Percentiles rank a stretch among this genome's conserved stretches.
Evolutionary conservation across 208 protist species (phyloP).

Genomic region (Acanthamoeba culbertsoni): DNA sequence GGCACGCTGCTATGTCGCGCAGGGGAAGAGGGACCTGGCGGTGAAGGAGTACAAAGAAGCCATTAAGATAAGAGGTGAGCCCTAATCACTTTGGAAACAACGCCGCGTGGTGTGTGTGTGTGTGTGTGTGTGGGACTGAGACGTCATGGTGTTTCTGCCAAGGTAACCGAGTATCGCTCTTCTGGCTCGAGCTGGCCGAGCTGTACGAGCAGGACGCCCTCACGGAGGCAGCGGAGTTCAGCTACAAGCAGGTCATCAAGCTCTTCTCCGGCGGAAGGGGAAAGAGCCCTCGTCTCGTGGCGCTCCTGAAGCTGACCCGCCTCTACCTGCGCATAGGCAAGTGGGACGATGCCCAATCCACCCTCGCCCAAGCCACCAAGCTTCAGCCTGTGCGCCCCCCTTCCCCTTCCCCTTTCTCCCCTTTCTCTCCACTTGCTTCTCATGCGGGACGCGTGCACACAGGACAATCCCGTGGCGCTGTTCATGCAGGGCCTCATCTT

Average conservation of each 20-base stretch:
- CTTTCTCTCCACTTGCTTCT: neutral
- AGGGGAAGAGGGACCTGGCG: neutral
- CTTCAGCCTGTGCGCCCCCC: neutral
- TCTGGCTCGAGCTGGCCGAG: constrained; percentile 4
- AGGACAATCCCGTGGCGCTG: neutral
- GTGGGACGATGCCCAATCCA: neutral
- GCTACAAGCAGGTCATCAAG: neutral
- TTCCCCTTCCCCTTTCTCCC: neutral
- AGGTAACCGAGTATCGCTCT: neutral
- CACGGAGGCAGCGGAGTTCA: neutral
- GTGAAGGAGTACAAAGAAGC: neutral
- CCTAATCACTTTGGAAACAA: neutral
- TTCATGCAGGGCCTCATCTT: neutral
- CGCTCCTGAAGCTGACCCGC: neutral
- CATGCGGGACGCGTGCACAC: neutral
- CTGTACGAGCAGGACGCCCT: neutral
- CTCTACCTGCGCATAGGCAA: neutral
- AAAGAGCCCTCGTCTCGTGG: neutral
- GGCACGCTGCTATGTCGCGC: neutral
- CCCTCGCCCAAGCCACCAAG: neutral
- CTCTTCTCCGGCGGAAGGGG: neutral
- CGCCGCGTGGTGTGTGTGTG: too few relatives aligned
- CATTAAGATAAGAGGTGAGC: neutral
- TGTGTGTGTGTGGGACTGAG: neutral
- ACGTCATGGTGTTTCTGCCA: neutral